Base-by-base conservation (phyloP, 208 protist genomes). In the Phytomonas serpens region DNA sequence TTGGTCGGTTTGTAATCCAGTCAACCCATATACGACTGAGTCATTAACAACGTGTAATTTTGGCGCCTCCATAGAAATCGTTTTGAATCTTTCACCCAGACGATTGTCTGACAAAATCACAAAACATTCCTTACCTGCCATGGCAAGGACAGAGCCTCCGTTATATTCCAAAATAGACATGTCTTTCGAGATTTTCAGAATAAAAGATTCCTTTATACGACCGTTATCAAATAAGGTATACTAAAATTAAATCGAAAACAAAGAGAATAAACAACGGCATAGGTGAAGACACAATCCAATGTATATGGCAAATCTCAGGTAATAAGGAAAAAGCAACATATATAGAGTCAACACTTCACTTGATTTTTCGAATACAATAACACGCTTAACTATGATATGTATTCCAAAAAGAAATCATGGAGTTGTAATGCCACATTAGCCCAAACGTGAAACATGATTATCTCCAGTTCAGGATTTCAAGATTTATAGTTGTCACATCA, bases 101-200 rank as follows among this genome's bases (percentile, higher is more conserved):
- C 98, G 91, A 67, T 90, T 92, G 85, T 99, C 98, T 6, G 93
- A 91, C 23, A 98, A 97, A 71, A 99, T 99, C 9, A 98, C 98
- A 65, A 99, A 98, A 85, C 98, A 99, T 80, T 98, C 91, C 78
- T 99, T 99, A 13, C 99, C 99, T 0, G 89, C 86, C 98, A 99
- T 99, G 29, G 97, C 97, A 76, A 99, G 66, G 63, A 98, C 86
- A 42, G 97, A 97, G 70, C 96, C 97, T 64, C 98, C 98, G 80
- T 98, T 99, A 87, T 99, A 98, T 62, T 87, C 72, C 63, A 97
- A 77, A 76, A 97, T 98, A 27, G 88, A 96, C 93, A 97, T 97
- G 69, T 37, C 29, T 6, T 57, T 31, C n/a, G 67, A 27, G 47
- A 67, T 32, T 42, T 68, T 67, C n/a, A 61, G 72, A 72, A 31